A percentile compares a stretch with the other conserved stretches of the same genome.
These are phyloP conservation scores for Sporisorium sorghi DNA, from an alignment of 1,284 basidiomycete genomes.

Conservation along the genomic window DNA sequence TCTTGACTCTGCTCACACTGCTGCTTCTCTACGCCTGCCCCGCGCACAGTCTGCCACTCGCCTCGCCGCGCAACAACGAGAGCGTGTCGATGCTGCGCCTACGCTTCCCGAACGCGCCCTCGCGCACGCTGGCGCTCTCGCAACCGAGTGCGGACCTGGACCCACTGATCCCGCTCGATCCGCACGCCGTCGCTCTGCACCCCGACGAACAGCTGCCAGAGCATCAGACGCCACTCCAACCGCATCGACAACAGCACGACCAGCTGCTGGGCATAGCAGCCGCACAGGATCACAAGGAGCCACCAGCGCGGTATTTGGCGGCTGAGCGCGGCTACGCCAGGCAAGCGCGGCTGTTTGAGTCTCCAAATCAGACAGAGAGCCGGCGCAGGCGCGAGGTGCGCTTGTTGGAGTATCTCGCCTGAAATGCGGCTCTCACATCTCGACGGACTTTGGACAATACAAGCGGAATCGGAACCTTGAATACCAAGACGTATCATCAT, in stretches of 20 bases:
- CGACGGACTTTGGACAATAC: too few relatives aligned
- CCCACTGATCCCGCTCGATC: not conserved
- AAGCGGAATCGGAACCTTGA: too few relatives aligned
- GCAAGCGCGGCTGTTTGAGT: conserved; percentile 2
- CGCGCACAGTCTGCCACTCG: not conserved
- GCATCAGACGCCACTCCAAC: too few relatives aligned
- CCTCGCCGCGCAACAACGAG: too few relatives aligned
- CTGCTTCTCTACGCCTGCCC: too few relatives aligned
- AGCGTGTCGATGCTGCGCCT: not conserved
- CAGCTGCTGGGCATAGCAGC: too few relatives aligned
- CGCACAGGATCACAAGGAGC: not conserved
- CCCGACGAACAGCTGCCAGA: too few relatives aligned
- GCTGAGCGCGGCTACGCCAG: not conserved
- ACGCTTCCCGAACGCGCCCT: not conserved
- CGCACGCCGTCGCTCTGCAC: too few relatives aligned
- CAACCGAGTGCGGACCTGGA: not conserved
- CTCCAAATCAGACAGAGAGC: not conserved
- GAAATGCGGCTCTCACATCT: too few relatives aligned
- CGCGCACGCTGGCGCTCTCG: not conserved
- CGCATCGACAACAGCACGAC: too few relatives aligned
- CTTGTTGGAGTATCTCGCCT: conserved; percentile 3
- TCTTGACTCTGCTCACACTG: too few relatives aligned
- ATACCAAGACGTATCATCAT: too few relatives aligned
- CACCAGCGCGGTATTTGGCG: not conserved
- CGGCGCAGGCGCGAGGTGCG: not conserved